A percentile compares a stretch with the other conserved stretches of the same genome.
Conservation (phyloP, 495 filamentous ascomycete species). For the Penicillium desertorum region DNA sequence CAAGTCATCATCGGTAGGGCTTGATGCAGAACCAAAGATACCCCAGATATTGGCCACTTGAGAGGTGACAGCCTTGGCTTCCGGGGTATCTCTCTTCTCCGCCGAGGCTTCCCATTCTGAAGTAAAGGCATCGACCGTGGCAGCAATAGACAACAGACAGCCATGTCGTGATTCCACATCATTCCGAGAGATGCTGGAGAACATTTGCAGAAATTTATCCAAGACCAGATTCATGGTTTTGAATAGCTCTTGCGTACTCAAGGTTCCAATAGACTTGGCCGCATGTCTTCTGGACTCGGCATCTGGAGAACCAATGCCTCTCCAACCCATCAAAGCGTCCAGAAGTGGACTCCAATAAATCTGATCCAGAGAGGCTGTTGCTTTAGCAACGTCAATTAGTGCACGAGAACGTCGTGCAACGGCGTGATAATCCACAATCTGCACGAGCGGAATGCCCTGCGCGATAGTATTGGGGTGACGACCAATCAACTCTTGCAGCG, state of each 20-base stretch:
- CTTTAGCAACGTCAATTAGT: slow-evolving; percentile 69
- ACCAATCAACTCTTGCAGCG: slow-evolving; percentile 90
- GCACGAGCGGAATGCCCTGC: slow-evolving; percentile 80
- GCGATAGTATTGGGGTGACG: slow-evolving; percentile 81
- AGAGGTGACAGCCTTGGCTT: slow-evolving; percentile 23
- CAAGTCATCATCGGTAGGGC: slow-evolving; percentile 45
- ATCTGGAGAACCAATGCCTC: slow-evolving; percentile 78
- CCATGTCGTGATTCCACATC: slow-evolving; percentile 70
- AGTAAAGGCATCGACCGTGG: slow-evolving; percentile 38
- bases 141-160: slow-evolving; percentile 60
- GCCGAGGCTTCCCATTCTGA: slow-evolving; percentile 11
- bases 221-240: slow-evolving; percentile 36
- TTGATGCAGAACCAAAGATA: slow-evolving; percentile 37
- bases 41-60: slow-evolving; percentile 39
- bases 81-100: slow-evolving; percentile 15
- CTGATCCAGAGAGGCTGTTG: slow-evolving; percentile 59
- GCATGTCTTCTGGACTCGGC: slow-evolving; percentile 68
- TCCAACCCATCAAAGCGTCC: slow-evolving; percentile 76
- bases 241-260: slow-evolving; percentile 45
- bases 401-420: slow-evolving; percentile 84
- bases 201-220: slow-evolving; percentile 41
- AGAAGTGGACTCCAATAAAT: slow-evolving; percentile 71
- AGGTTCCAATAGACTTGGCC: slow-evolving; percentile 62
- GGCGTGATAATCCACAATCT: slow-evolving; percentile 88
- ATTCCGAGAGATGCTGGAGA: slow-evolving; percentile 51